phyloP scores from a whole-genome alignment of 2,329 filamentous ascomycete genomes.

The Fusarium mangiferae region DNA sequence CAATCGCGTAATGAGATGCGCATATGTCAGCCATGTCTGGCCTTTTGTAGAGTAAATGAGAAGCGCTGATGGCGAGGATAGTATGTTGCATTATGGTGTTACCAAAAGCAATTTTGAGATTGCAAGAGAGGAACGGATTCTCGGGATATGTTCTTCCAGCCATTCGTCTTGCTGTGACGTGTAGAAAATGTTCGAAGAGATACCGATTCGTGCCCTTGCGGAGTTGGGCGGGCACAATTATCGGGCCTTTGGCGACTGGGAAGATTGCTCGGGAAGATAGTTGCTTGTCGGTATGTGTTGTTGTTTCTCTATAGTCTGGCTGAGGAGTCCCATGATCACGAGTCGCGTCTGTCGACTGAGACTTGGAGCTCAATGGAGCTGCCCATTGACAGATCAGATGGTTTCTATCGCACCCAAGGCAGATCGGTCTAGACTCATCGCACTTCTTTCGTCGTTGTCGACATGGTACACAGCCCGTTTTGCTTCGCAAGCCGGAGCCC shows the following conservation, averaged over 20 bases:
- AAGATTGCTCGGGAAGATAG: not conserved
- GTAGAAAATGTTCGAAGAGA: not conserved
- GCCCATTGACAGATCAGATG: not conserved
- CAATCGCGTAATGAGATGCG: not conserved
- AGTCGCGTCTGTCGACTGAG: not conserved
- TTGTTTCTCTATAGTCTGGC: not conserved
- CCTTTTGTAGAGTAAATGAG: not conserved
- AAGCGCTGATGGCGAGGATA: not conserved
- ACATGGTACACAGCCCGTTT: not conserved
- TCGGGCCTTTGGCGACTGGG: not conserved
- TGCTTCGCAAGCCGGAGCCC: not conserved
- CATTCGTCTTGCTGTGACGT: not conserved
- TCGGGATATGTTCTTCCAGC: not conserved
- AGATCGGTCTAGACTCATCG: not conserved
- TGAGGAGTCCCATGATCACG: not conserved
- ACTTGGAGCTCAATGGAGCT: not conserved
- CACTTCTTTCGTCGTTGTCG: not conserved
- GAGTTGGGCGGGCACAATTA: not conserved
- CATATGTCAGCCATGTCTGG: not conserved
- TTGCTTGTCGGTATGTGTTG: not conserved
- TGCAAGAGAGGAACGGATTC: not conserved
- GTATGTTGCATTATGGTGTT: not conserved
- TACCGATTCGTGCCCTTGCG: not conserved
- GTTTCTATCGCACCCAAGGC: not conserved
- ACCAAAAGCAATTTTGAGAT: not conserved